Base-by-base conservation (phyloP, 2,329 filamentous ascomycete genomes). In the Fusarium chuoi region DNA sequence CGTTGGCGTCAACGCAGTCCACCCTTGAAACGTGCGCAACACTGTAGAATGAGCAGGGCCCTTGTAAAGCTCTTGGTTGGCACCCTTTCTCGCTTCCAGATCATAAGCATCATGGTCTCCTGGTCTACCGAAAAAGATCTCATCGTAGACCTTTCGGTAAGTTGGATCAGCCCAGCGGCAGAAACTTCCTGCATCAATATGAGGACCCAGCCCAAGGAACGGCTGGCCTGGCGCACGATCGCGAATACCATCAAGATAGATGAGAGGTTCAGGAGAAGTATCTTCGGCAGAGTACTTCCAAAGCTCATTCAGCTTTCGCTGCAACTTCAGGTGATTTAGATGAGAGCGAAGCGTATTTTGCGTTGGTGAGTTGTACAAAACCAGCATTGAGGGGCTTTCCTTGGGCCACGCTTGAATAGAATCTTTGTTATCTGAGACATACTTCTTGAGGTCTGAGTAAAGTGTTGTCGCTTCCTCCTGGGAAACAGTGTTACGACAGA, bases 161-260 rank as follows among this genome's bases (percentile, higher is more conserved):
- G 26, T 20, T 2, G 80, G 74, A 33, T 84, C 82, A 11, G 80
- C 81, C 84, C 83, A 85, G 14, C 84, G 82, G 57, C 78, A 81
- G 13, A 85, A 73, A 63, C 81, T 83, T n/a, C 83, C 83, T 5
- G 82, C 83, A 64, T 85, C 83, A 48, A 85, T 83, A 66, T 85
- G 83, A 24, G 83, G 83, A 8, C 84, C 83, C 3, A 85, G 76
- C 13, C 83, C 82, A 14, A 78, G 78, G 62, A 85, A 85, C 6
- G 56, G 42, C 3, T 77, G 71, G 5, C 77, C 81, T 12, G 63
- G 63, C 8, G 57, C 57, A 22, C 63, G 63, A 30, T 62, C 60
- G 4, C 63, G 52, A 7, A 63, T 45, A 0, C 51, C 60, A 15
- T 63, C 60, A 20, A 57, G 51, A 35, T 63, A 63, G 14, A 57